Conservation (phyloP, 495 filamentous ascomycete species). For the Achaetomiella virescens region DNA sequence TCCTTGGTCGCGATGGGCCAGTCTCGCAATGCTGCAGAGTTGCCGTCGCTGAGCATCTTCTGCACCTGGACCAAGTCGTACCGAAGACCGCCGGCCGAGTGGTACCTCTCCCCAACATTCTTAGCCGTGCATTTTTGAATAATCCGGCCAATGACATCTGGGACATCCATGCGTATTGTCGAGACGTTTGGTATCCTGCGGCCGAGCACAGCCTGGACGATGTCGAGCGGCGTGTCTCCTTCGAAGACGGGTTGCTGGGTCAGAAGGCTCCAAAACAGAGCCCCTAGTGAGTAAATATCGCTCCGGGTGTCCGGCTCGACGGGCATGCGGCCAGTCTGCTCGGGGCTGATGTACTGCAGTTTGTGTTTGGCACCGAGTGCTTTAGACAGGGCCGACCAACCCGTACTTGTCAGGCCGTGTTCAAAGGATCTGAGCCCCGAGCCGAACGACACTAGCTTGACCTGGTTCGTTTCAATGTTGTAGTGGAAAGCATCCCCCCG, state of each 20-base stretch:
- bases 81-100: constrained; percentile 74
- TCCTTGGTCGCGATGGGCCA: constrained; percentile 71
- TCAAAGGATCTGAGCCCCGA: constrained; percentile 81
- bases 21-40: constrained; percentile 57
- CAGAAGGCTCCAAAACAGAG: constrained; percentile 81
- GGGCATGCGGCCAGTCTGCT: constrained; percentile 85
- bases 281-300: constrained; percentile 82
- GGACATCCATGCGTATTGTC: constrained; percentile 67
- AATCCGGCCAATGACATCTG: constrained; percentile 69
- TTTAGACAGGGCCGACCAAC: constrained; percentile 73
- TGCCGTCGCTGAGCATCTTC: constrained; percentile 66
- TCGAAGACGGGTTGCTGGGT: constrained; percentile 71
- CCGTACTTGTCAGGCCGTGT: constrained; percentile 74
- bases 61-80: constrained; percentile 66
- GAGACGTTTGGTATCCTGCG: constrained; percentile 69
- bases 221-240: constrained; percentile 71
- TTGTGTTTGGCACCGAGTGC: constrained; percentile 79
- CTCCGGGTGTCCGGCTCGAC: constrained; percentile 84
- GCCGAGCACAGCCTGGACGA: constrained; percentile 78
- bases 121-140: constrained; percentile 89
- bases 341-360: constrained; percentile 79
- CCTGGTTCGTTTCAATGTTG: constrained; percentile 55
- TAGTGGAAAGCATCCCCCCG: constrained; percentile 85
- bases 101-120: constrained; percentile 73
- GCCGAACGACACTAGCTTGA: constrained; percentile 77